Evolutionary conservation across 1,284 basidiomycete species (phyloP).

Genomic region (Xerocomus minutiporus): DNA sequence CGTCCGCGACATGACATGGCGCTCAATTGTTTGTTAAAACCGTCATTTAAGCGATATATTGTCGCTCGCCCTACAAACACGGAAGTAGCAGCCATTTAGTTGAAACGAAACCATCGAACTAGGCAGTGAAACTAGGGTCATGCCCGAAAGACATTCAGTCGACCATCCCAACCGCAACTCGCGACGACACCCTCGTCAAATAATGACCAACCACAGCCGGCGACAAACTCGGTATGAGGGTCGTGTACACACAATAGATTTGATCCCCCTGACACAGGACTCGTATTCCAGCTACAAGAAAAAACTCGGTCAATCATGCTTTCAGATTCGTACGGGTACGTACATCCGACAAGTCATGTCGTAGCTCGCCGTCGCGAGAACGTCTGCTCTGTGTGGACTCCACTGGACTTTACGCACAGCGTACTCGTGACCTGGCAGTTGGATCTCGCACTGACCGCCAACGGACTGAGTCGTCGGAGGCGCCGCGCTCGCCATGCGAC

Average conservation of each 20-base stretch:
- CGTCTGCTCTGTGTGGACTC: conserved; percentile 70
- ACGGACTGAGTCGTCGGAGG: conserved; percentile 46
- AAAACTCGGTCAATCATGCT: background rate
- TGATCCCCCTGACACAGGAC: conserved; percentile 47
- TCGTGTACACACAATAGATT: conserved; percentile 72
- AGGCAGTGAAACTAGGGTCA: conserved; percentile 23
- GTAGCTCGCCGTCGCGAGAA: conserved; percentile 84
- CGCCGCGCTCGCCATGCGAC: conserved; percentile 66
- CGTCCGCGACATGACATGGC: conserved; percentile 13
- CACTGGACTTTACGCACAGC: conserved; percentile 78
- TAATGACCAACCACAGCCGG: conserved; percentile 84
- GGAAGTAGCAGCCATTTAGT: background rate
- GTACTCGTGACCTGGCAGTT: conserved; percentile 75
- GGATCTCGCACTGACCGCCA: conserved; percentile 64
- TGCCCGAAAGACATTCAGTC: conserved; percentile 71
- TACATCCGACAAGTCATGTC: conserved; percentile 95
- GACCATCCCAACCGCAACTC: conserved; percentile 87
- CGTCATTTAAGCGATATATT: background rate
- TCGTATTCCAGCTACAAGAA: conserved; percentile 56
- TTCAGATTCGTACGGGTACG: conserved; percentile 32
- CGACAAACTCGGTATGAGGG: conserved; percentile 92
- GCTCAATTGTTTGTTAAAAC: background rate
- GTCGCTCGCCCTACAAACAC: background rate
- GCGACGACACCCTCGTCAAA: conserved; percentile 84
- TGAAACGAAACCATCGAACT: background rate